Evolutionary conservation across 2,329 filamentous ascomycete species (phyloP).

Genomic region (Trichoderma sp.): DNA sequence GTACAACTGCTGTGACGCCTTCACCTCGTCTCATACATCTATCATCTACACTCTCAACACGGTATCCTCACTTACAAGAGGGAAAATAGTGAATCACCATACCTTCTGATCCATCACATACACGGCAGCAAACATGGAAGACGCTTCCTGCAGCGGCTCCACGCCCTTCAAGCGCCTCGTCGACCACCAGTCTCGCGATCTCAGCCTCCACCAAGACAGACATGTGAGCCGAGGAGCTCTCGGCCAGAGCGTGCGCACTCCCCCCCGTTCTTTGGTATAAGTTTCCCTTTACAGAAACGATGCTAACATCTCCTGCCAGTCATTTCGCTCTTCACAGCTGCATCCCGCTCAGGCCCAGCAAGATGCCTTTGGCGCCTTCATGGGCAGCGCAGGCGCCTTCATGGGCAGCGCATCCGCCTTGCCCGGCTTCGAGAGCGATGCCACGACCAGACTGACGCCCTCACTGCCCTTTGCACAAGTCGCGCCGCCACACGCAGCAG

Average conservation of each 20-base stretch:
- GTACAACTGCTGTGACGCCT: conserved; percentile 10
- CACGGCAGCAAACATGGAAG: conserved; percentile 40
- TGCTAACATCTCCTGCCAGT: conserved; percentile 34
- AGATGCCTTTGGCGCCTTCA: conserved; percentile 43
- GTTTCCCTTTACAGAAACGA: too few relatives aligned
- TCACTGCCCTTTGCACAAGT: conserved; percentile 38
- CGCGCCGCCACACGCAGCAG: conserved; percentile 28
- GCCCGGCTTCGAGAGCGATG: conserved; percentile 39
- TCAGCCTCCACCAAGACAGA: conserved; percentile 48
- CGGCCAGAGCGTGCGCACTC: conserved; percentile 38
- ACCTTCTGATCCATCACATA: background rate
- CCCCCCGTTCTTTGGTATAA: background rate
- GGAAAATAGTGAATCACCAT: background rate
- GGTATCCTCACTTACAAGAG: too few relatives aligned
- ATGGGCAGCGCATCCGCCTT: conserved; percentile 38
- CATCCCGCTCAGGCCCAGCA: conserved; percentile 36
- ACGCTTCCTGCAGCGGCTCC: conserved; percentile 47
- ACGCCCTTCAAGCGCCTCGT: conserved; percentile 49
- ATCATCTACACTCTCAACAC: background rate
- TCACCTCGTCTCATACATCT: background rate
- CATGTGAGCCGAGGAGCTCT: conserved; percentile 39
- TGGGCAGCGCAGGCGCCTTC: conserved; percentile 38
- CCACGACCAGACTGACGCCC: conserved; percentile 41
- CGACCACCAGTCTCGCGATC: conserved; percentile 48
- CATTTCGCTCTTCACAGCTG: conserved; percentile 40